Base-by-base conservation (phyloP, 768 basidiomycete genomes). In the Leucocoprinus sp. region DNA sequence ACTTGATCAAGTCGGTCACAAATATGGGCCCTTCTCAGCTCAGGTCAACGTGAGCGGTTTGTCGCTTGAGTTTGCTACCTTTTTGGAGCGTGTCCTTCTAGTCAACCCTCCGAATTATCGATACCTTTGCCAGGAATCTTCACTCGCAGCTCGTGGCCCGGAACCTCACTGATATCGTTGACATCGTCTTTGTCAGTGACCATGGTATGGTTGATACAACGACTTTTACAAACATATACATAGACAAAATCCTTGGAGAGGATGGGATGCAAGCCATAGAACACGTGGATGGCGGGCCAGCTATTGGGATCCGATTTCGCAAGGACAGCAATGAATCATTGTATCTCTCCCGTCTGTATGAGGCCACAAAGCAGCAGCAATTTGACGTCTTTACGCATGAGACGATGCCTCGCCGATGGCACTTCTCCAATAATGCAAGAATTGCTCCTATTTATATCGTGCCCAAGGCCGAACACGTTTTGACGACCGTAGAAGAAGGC, bases 171-270 rank as follows among this genome's bases (percentile, higher is more conserved):
- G 75, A 84, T 37, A 85, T 93, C 15, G 82, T 92, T 9, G 89
- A 96, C 59, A 71, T 95, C 24, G 74, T 95, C 18, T 92, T 93
- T 54, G 91, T 96, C 52, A 85, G 83, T 50, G 88, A 90, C 58
- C 85, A 91, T 54, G 90, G 89, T n/a, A 93, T 91, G 87, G 83
- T 80, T 1, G 86, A 89, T 58, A 95, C 90, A n/a, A 80, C 78
- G 50, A 73, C 85, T 51, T 80, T 81, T 0, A 76, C 83, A 39
- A 71, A 76, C 38, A 64, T 93, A 26, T 88, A 83, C 61, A 69
- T 96, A 43, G 90, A 96, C 58, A 84, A 89, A 53, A 76, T 90
- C 46, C 65, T 90, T 27, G 86, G 84, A 1, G 62, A 71, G 28
- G 76, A 79, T 2, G 84, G 80, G 2, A 69, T 78, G 40, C 56